Evolutionary conservation across 192 early-diverging fungal species (phyloP).

Genomic region (Umbelopsis ramanniana): DNA sequence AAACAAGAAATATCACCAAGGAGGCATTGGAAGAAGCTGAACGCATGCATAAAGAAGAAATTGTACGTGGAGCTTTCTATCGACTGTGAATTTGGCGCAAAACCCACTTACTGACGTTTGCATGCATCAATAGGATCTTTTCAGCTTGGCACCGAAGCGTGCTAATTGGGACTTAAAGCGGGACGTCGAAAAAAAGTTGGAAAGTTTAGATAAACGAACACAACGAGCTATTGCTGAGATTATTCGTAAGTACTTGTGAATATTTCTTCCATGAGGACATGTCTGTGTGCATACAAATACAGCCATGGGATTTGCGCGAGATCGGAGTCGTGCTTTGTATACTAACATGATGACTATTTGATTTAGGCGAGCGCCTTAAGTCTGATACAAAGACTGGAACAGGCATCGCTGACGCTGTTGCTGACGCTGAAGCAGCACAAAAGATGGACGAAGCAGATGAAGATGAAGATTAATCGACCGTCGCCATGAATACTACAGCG

Average conservation of each 20-base stretch:
- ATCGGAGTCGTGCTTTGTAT: background rate
- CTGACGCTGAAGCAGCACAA: slow-evolving; percentile 40
- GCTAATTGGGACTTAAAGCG: slow-evolving; percentile 92
- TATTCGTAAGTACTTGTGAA: slow-evolving; percentile 59
- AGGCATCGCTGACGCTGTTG: slow-evolving; percentile 44
- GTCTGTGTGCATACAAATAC: background rate
- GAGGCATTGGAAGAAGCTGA: slow-evolving; percentile 58
- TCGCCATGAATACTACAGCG: background rate
- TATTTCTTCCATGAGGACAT: background rate
- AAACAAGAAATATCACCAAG: slow-evolving; percentile 53
- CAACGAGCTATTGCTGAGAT: slow-evolving; percentile 74
- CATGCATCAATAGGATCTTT: slow-evolving; percentile 63
- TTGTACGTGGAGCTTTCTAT: slow-evolving; percentile 46
- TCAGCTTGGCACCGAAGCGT: slow-evolving; percentile 81
- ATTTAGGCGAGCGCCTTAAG: slow-evolving; percentile 36
- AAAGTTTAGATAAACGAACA: slow-evolving; percentile 72
- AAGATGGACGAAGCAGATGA: slow-evolving; percentile 23
- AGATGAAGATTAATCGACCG: background rate
- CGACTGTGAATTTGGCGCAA: background rate
- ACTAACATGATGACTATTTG: background rate
- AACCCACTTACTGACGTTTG: background rate
- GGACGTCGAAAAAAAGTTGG: slow-evolving; percentile 80
- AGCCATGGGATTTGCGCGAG: background rate
- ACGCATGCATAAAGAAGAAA: slow-evolving; percentile 59
- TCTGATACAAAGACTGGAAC: slow-evolving; percentile 25